Conservation (phyloP, 2,329 filamentous ascomycete genomes). For the Thelonectria olida region DNA sequence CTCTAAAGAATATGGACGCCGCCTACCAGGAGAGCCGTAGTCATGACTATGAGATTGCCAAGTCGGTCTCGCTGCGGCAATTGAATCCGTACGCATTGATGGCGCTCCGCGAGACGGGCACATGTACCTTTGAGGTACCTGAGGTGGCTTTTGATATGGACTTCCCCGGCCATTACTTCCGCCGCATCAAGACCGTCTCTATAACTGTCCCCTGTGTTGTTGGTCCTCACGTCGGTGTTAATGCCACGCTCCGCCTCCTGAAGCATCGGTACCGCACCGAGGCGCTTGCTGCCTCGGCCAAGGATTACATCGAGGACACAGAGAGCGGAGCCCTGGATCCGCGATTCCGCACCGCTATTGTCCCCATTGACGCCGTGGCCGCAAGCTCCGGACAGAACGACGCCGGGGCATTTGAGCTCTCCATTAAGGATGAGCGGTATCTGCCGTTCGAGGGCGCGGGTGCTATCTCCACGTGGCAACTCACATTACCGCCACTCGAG, state of each 20-base stretch:
- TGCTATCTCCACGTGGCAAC: slow-evolving; percentile 14
- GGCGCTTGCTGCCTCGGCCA: not conserved
- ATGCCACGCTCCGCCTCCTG: not conserved
- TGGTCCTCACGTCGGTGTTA: slow-evolving; percentile 41
- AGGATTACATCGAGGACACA: not conserved
- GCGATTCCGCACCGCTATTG: not conserved
- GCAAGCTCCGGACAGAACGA: not conserved
- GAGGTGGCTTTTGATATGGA: slow-evolving; percentile 50
- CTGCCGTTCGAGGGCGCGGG: slow-evolving; percentile 16
- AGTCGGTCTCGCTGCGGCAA: slow-evolving; percentile 16
- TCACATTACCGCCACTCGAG: not conserved
- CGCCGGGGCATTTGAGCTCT: slow-evolving; percentile 9
- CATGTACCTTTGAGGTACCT: slow-evolving; percentile 18
- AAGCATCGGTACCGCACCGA: not conserved
- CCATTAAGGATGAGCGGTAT: not conserved
- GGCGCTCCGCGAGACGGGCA: slow-evolving; percentile 1
- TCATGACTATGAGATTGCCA: slow-evolving; percentile 22
- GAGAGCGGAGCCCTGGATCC: not conserved
- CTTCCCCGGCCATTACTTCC: slow-evolving; percentile 51
- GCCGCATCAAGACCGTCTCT: slow-evolving; percentile 45
- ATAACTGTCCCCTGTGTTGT: slow-evolving; percentile 43
- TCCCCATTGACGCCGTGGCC: not conserved
- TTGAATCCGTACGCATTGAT: slow-evolving; percentile 15
- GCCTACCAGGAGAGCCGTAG: not conserved
- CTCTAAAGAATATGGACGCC: slow-evolving; percentile 7